Conservation (phyloP, 495 filamentous ascomycete species). For the Penicillium riverlandense region DNA sequence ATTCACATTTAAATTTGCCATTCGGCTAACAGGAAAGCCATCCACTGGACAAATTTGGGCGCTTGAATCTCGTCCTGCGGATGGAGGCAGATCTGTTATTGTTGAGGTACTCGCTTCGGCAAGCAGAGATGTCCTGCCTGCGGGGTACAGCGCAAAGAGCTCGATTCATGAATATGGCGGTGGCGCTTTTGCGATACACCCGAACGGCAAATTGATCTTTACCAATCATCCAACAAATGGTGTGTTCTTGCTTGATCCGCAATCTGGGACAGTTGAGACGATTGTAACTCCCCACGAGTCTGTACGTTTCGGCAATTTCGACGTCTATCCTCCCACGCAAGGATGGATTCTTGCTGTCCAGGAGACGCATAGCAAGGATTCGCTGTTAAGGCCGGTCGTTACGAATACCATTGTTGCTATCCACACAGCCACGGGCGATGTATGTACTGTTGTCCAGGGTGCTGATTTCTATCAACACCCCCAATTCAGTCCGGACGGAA, state of each 20-base stretch:
- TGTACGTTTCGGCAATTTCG: conserved; percentile 1
- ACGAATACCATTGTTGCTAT: conserved; percentile 29
- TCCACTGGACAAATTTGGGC: conserved; percentile 19
- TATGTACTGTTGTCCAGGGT: conserved; percentile 17
- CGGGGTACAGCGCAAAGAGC: conserved; percentile 20
- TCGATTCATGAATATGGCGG: conserved; percentile 39
- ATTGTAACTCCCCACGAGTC: not conserved
- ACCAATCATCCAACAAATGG: conserved; percentile 22
- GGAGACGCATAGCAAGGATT: conserved; percentile 25
- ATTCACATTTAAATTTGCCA: too few relatives aligned
- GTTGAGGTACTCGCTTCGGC: conserved; percentile 14
- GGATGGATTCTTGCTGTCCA: conserved; percentile 28
- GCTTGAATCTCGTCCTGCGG: conserved; percentile 22
- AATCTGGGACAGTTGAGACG: conserved; percentile 12
- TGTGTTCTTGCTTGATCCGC: conserved; percentile 22
- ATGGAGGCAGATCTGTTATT: conserved; percentile 23
- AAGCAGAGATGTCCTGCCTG: conserved; percentile 24
- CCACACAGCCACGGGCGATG: conserved; percentile 14
- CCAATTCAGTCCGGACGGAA: conserved; percentile 29
- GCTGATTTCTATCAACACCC: conserved; percentile 37
- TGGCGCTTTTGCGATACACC: conserved; percentile 14
- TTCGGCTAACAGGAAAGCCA: conserved; percentile 5
- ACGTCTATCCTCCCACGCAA: conserved; percentile 17
- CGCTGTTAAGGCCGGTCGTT: conserved; percentile 9
- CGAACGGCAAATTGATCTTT: conserved; percentile 26